phyloP scores from a whole-genome alignment of 129 eudicot species.

The Apium graveolens region DNA sequence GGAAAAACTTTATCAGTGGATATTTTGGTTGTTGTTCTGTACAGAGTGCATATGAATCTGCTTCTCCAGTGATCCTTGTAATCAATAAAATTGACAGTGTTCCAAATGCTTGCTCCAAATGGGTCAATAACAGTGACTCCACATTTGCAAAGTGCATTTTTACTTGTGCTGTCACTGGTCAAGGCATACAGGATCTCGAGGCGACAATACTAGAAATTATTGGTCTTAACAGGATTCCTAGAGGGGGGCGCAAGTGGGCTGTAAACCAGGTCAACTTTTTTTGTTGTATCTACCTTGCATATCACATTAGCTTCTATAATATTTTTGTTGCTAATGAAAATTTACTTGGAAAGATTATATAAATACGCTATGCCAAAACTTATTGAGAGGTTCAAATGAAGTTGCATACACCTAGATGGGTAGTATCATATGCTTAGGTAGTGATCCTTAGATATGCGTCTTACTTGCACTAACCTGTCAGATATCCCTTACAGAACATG shows the following conservation, averaged over 20 bases:
- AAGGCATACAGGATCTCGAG: conserved; percentile 73
- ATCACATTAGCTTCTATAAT: neutral
- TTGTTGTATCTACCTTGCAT: neutral
- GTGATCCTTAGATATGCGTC: neutral
- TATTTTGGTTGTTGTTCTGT: neutral
- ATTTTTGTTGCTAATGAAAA: neutral
- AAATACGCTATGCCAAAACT: neutral
- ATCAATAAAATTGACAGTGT: conserved; percentile 83
- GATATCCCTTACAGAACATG: neutral
- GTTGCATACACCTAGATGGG: neutral
- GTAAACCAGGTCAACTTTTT: conserved; percentile 68
- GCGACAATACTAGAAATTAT: conserved; percentile 60
- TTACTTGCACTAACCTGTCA: neutral
- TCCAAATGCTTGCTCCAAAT: conserved; percentile 32
- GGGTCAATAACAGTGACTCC: conserved; percentile 24
- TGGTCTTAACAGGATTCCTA: conserved; percentile 63
- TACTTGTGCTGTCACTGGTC: conserved; percentile 85
- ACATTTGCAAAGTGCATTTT: conserved; percentile 41
- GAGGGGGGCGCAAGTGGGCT: conserved; percentile 85
- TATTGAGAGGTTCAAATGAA: neutral
- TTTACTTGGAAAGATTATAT: neutral
- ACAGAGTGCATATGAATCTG: conserved; percentile 38
- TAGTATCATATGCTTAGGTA: neutral
- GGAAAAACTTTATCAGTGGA: too few relatives aligned
- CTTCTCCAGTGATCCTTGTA: conserved; percentile 68